A percentile compares a stretch with the other conserved stretches of the same genome.
phyloP scores from a whole-genome alignment of 305 asterid genomes.

The Vinca major region DNA sequence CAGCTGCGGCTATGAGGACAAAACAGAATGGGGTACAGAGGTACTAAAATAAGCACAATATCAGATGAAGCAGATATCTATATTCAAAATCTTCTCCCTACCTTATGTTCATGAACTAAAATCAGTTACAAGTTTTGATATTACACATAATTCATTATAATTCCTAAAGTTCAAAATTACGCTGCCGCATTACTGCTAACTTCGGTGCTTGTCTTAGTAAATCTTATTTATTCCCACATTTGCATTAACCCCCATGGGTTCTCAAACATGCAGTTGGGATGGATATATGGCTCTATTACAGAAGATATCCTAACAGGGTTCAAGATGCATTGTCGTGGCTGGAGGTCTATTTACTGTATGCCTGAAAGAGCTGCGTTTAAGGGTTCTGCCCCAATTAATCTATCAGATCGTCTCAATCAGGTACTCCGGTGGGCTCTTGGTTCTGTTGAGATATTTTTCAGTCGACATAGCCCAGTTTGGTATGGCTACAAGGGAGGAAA shows the following conservation, averaged over 20 bases:
- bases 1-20: constrained; percentile 94
- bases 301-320: constrained; percentile 93
- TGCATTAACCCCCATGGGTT: constrained; percentile 12
- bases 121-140: background rate
- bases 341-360: constrained; percentile 95
- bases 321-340: constrained; percentile 97
- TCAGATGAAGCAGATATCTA: background rate
- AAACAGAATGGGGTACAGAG: constrained; percentile 94
- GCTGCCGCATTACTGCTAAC: background rate
- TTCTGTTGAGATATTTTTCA: constrained; percentile 90
- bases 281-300: constrained; percentile 95
- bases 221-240: background rate
- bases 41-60: constrained; percentile 22
- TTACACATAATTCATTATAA: background rate
- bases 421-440: constrained; percentile 95
- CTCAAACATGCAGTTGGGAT: constrained; percentile 62
- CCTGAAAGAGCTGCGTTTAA: constrained; percentile 78
- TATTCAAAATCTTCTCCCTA: background rate
- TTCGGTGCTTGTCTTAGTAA: background rate
- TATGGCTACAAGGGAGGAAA: constrained; percentile 80
- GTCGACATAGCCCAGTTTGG: constrained; percentile 78
- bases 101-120: background rate
- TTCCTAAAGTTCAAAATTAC: background rate
- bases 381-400: constrained; percentile 92
- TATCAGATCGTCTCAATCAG: constrained; percentile 94